phyloP scores from a whole-genome alignment of 768 basidiomycete species.

The Thelephora aurantiotincta region DNA sequence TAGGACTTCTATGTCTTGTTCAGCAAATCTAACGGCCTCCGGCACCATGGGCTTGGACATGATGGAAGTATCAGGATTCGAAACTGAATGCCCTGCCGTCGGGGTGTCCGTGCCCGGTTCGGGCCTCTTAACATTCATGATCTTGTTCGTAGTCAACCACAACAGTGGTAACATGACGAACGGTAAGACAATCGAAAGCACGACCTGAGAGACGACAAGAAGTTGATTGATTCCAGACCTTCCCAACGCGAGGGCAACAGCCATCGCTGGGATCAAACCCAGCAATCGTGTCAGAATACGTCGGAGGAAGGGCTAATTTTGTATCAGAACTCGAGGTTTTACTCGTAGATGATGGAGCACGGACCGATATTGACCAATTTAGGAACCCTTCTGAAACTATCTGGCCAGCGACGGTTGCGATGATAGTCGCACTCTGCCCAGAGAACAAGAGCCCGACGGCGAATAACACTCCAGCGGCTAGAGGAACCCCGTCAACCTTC shows the following conservation, averaged over 20 bases:
- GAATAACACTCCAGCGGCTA: slow-evolving; percentile 77
- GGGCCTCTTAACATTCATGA: slow-evolving; percentile 50
- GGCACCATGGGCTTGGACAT: background rate
- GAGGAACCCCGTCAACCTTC: background rate
- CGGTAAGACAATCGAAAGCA: slow-evolving; percentile 70
- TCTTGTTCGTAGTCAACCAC: slow-evolving; percentile 51
- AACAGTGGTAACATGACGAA: slow-evolving; percentile 77
- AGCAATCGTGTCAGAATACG: slow-evolving; percentile 74
- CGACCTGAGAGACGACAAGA: slow-evolving; percentile 79
- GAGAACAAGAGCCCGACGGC: slow-evolving; percentile 75
- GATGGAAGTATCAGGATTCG: background rate
- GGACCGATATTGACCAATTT: slow-evolving; percentile 69
- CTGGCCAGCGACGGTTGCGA: slow-evolving; percentile 85
- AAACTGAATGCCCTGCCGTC: background rate
- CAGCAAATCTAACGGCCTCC: background rate
- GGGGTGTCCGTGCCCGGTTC: background rate
- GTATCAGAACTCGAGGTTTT: slow-evolving; percentile 13
- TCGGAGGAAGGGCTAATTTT: slow-evolving; percentile 51
- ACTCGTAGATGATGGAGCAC: background rate
- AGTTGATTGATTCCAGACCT: slow-evolving; percentile 55
- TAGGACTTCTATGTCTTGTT: background rate
- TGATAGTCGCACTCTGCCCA: slow-evolving; percentile 82
- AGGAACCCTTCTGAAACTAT: slow-evolving; percentile 85
- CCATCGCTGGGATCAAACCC: slow-evolving; percentile 71
- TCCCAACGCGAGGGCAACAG: slow-evolving; percentile 64